phyloP scores from a whole-genome alignment of 495 filamentous ascomycete genomes.

The Choiromyces venosus region DNA sequence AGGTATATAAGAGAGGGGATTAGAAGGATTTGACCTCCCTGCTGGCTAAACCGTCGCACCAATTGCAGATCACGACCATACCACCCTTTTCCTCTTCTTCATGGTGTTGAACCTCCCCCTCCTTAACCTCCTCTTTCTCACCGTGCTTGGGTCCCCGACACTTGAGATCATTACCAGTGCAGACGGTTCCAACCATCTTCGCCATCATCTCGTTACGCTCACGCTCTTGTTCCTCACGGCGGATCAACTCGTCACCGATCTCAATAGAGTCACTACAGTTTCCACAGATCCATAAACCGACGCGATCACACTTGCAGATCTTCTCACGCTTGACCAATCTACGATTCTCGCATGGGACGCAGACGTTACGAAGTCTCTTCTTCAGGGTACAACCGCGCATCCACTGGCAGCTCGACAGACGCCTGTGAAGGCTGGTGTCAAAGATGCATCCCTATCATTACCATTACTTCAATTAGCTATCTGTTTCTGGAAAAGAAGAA shows the following conservation, averaged over 20 bases:
- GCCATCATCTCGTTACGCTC: too few relatives aligned
- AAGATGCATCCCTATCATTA: background rate
- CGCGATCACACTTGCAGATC: background rate
- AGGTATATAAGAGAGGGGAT: background rate
- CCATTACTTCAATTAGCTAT: background rate
- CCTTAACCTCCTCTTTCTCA: background rate
- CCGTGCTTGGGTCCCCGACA: background rate
- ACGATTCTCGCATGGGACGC: background rate
- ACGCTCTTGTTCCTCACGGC: background rate
- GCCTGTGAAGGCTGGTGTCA: background rate
- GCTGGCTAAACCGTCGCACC: background rate
- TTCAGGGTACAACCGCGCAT: background rate
- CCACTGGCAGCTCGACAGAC: background rate
- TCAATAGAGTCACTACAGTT: slow-evolving; percentile 15
- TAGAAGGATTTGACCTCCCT: background rate
- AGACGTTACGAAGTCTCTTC: background rate
- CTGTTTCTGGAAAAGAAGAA: background rate
- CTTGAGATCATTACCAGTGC: background rate
- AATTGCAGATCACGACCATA: background rate
- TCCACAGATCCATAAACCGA: background rate
- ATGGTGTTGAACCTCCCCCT: background rate
- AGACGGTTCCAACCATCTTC: too few relatives aligned
- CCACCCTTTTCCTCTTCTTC: background rate
- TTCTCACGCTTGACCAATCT: background rate
- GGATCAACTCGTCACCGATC: slow-evolving; percentile 11